Base-by-base conservation (phyloP, 2,329 filamentous ascomycete genomes). In the Lachnellula cervina region DNA sequence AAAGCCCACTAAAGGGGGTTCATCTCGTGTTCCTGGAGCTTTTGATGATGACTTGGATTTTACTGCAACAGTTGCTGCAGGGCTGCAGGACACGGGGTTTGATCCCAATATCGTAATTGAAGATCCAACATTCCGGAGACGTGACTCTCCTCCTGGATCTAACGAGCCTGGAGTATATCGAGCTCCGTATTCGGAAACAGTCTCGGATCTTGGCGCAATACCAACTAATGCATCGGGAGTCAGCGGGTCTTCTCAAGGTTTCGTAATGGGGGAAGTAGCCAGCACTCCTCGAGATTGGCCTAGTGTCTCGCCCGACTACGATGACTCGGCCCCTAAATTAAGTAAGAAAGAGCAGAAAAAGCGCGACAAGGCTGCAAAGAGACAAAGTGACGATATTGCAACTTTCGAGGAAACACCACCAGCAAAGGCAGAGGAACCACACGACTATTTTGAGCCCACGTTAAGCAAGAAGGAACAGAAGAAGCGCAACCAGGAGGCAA, bases 21-120 rank as follows among this genome's bases (percentile, higher is more conserved):
- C 28, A 19, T 35, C 76, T 44, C 77, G 81, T 55, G 81, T 87
- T 69, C 84, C 86, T 23, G 87, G 86, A 19, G 73, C 79, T 9
- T 91, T 88, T 64, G 80, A 74, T 1, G 80, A 86, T 55, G 87
- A 90, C 62, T 72, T 87, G 8, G 83, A 84, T 51, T 90, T 90
- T 62, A 82, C 84, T 7, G 87, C 87, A 28, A 83, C 81, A 3
- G 72, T 90, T 47, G 86, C 86, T 55, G 88, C 86, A 48, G 86
- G 84, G 1, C 75, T 89, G 49, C 74, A 85, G 66, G 80, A 83
- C n/a, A 81, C 83, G 46, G 87, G 87, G 0, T 90, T 90, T 60
- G 80, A 89, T 64, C 82, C 85, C 4, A 80, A 87, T 42, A 82
- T 90, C 55, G 83, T 90, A 46, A 85, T 87, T 37, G 76, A 88